Conservation (phyloP, 805 yeast genomes). For the Candida multigemmis region DNA sequence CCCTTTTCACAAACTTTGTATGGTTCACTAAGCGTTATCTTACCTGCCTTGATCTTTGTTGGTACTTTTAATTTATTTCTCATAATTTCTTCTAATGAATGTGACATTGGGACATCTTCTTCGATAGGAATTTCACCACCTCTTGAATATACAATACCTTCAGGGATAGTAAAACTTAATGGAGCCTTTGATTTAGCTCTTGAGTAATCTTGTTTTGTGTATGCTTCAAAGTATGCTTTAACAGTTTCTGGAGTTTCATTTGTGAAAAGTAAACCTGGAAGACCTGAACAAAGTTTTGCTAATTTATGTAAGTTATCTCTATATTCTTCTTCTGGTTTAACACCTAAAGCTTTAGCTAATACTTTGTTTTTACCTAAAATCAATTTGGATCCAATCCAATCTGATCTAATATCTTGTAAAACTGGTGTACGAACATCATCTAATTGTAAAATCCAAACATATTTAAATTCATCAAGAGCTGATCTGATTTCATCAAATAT, state of each 20-base stretch:
- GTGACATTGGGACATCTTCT: slow-evolving; percentile 95
- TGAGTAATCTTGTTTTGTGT: slow-evolving; percentile 72
- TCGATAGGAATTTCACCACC: slow-evolving; percentile 88
- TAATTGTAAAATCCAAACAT: slow-evolving; percentile 77
- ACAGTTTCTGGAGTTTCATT: slow-evolving; percentile 86
- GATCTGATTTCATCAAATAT: slow-evolving; percentile 86
- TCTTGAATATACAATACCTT: slow-evolving; percentile 85
- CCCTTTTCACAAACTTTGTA: slow-evolving; percentile 76
- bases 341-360: slow-evolving; percentile 86
- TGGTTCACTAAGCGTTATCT: slow-evolving; percentile 67
- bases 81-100: slow-evolving; percentile 87
- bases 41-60: slow-evolving; percentile 83
- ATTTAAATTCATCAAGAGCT: slow-evolving; percentile 67
- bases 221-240: slow-evolving; percentile 75
- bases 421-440: slow-evolving; percentile 95
- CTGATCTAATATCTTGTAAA: slow-evolving; percentile 82
- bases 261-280: slow-evolving; percentile 83
- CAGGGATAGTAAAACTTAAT: slow-evolving; percentile 76
- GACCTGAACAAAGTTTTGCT: slow-evolving; percentile 58
- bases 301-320: slow-evolving; percentile 73
- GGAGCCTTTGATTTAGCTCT: slow-evolving; percentile 86
- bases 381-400: slow-evolving; percentile 87
- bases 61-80: slow-evolving; percentile 88
- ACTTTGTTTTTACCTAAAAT: slow-evolving; percentile 91
- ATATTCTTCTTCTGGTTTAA: slow-evolving; percentile 81